Evolutionary conservation across 139 green algal genomes (phyloP).

Genomic region (Chlorella sp.): DNA sequence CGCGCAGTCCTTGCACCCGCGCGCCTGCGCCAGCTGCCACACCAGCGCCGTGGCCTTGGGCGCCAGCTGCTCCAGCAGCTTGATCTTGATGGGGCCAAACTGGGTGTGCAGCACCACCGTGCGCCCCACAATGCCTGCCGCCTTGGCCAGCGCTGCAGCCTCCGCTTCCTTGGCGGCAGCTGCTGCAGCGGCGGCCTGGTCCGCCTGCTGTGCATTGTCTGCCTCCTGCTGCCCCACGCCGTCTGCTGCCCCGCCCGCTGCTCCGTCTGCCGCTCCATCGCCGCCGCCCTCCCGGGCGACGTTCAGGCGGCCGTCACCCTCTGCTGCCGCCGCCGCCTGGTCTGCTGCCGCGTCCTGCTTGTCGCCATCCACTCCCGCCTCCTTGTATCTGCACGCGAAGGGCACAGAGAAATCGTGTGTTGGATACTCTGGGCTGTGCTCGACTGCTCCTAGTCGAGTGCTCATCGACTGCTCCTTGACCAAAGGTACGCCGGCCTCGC

Average conservation of each 20-base stretch:
- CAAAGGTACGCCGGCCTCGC: no score
- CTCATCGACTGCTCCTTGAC: no score
- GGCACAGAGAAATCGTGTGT: no score
- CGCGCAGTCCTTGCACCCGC: conserved; percentile 11
- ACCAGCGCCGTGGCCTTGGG: conserved; percentile 29
- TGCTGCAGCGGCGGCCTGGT: not conserved
- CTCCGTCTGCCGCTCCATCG: not conserved
- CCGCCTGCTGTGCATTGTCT: not conserved
- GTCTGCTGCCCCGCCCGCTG: not conserved
- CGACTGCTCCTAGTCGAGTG: no score
- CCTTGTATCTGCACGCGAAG: conserved; percentile 12
- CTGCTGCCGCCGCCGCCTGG: not conserved
- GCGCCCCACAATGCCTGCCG: not conserved
- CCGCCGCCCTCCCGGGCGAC: not conserved
- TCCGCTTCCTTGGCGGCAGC: not conserved
- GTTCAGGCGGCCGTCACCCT: not conserved
- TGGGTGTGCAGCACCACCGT: conserved; percentile 24
- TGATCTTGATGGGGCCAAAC: conserved; percentile 29
- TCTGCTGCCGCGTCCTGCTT: not conserved
- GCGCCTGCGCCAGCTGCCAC: conserved; percentile 7
- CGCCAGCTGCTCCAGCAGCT: conserved; percentile 31
- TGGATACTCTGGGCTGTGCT: no score
- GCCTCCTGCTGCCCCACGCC: no score
- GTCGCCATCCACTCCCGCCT: not conserved
- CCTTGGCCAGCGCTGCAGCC: not conserved